These are phyloP conservation scores for Metschnikowia matae DNA, from an alignment of 805 yeast species.

Conservation along the genomic window DNA sequence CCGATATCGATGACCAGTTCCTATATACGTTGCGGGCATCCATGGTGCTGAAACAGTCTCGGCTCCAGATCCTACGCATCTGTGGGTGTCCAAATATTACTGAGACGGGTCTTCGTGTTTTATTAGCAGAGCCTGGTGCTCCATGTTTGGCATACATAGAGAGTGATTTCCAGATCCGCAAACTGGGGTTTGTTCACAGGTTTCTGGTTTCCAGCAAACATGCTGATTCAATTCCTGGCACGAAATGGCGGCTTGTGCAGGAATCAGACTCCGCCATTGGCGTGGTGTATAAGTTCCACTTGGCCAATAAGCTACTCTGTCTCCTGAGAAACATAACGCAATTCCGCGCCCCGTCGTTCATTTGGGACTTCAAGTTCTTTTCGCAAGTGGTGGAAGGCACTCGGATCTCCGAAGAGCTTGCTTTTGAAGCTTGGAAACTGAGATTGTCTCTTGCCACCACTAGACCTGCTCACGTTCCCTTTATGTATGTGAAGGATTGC, in stretches of 20 bases:
- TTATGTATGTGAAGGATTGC: conserved; percentile 13
- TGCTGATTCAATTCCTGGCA: conserved; percentile 16
- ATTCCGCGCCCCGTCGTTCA: not conserved
- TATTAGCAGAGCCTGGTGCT: conserved; percentile 7
- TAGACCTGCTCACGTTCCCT: conserved; percentile 9
- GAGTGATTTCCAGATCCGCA: conserved; percentile 10
- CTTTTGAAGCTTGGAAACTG: conserved; percentile 14
- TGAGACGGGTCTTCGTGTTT: conserved; percentile 8
- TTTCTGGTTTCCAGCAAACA: not conserved
- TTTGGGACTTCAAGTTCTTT: conserved; percentile 19
- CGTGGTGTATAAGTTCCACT: conserved; percentile 19
- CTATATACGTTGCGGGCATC: conserved; percentile 23
- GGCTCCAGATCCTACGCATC: conserved; percentile 23
- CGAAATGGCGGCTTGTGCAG: conserved; percentile 22
- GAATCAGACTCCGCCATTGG: conserved; percentile 10
- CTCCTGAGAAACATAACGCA: conserved; percentile 11
- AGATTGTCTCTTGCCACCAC: conserved; percentile 11
- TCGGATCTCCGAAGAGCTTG: conserved; percentile 5
- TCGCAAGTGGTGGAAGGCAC: conserved; percentile 8
- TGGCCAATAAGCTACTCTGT: conserved; percentile 23
- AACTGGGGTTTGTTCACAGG: conserved; percentile 3
- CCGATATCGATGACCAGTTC: conserved; percentile 28
- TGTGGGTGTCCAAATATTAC: conserved; percentile 20
- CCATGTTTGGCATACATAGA: conserved; percentile 13
- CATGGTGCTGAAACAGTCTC: conserved; percentile 15